A percentile compares a stretch with the other conserved stretches of the same genome.
These are phyloP conservation scores for Boletellus deceptivus DNA, from an alignment of 1,284 basidiomycete species.

Conservation along the genomic window DNA sequence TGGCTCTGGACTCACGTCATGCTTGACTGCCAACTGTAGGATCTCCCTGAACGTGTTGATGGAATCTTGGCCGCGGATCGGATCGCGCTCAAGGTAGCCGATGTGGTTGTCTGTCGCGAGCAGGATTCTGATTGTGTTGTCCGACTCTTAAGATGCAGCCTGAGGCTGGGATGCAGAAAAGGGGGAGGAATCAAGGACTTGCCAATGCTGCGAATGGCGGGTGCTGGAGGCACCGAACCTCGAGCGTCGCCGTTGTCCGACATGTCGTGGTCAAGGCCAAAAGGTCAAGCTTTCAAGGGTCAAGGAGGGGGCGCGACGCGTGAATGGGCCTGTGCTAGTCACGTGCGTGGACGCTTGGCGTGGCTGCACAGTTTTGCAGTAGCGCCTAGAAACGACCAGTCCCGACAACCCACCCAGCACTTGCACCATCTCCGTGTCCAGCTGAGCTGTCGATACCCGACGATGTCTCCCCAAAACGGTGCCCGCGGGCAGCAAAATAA, in stretches of 20 bases:
- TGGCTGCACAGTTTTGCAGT: background rate
- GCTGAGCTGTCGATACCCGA: background rate
- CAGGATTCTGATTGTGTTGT: slow-evolving; percentile 79
- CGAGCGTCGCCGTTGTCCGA: slow-evolving; percentile 17
- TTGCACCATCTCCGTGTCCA: background rate
- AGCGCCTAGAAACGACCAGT: no score
- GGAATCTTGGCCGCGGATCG: slow-evolving; percentile 91
- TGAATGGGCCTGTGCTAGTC: background rate
- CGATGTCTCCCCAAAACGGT: slow-evolving; percentile 30
- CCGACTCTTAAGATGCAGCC: slow-evolving; percentile 41
- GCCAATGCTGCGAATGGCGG: slow-evolving; percentile 40
- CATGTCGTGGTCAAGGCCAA: slow-evolving; percentile 16
- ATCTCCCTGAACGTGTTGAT: slow-evolving; percentile 96
- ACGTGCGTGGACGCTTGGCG: slow-evolving; percentile 9
- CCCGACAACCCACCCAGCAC: background rate
- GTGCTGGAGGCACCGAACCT: slow-evolving; percentile 28
- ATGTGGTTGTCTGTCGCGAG: slow-evolving; percentile 96
- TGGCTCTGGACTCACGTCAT: slow-evolving; percentile 61
- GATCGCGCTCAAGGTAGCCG: slow-evolving; percentile 93
- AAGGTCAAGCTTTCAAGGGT: no score
- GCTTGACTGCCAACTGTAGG: slow-evolving; percentile 83
- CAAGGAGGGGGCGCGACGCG: background rate
- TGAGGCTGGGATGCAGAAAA: background rate
- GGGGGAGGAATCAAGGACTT: slow-evolving; percentile 20
- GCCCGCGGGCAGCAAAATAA: slow-evolving; percentile 30